phyloP scores from a whole-genome alignment of 2,329 filamentous ascomycete species.

The Arthrocladium fulminans region DNA sequence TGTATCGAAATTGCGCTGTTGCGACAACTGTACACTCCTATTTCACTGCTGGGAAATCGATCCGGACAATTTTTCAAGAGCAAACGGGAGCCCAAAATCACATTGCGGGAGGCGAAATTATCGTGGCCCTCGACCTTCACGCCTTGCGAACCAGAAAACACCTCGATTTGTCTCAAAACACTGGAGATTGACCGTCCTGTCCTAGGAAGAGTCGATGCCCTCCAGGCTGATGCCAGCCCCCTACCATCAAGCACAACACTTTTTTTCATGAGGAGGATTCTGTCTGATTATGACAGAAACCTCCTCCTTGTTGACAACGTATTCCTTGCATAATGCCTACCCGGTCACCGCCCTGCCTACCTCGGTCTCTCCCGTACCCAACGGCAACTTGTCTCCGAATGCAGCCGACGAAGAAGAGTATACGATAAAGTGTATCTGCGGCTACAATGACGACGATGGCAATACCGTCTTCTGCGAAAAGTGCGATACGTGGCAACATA shows the following conservation, averaged over 20 bases:
- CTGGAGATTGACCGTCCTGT: background rate
- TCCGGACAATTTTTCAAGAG: background rate
- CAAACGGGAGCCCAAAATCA: background rate
- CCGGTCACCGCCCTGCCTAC: slow-evolving; percentile 34
- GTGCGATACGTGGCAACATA: slow-evolving; percentile 98
- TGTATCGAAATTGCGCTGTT: background rate
- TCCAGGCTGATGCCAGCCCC: slow-evolving; percentile 4
- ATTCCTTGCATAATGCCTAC: slow-evolving; percentile 38
- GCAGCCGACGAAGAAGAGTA: slow-evolving; percentile 44
- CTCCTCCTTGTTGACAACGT: slow-evolving; percentile 42
- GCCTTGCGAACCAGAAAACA: background rate
- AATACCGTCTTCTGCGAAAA: slow-evolving; percentile 93
- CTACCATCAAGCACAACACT: background rate
- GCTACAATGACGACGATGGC: slow-evolving; percentile 88
- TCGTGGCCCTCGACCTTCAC: background rate
- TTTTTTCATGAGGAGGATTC: slow-evolving; percentile 34
- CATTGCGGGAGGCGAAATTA: background rate
- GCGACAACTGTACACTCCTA: slow-evolving; percentile 1
- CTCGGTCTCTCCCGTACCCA: slow-evolving; percentile 34
- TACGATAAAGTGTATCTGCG: slow-evolving; percentile 96
- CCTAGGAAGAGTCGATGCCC: background rate
- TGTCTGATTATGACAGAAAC: slow-evolving; percentile 49
- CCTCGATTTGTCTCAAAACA: background rate
- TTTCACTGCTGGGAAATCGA: background rate
- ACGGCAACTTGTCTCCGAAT: slow-evolving; percentile 24